These are phyloP conservation scores for Aspergillus olivimuriae DNA, from an alignment of 495 filamentous ascomycete species.

Conservation along the genomic window DNA sequence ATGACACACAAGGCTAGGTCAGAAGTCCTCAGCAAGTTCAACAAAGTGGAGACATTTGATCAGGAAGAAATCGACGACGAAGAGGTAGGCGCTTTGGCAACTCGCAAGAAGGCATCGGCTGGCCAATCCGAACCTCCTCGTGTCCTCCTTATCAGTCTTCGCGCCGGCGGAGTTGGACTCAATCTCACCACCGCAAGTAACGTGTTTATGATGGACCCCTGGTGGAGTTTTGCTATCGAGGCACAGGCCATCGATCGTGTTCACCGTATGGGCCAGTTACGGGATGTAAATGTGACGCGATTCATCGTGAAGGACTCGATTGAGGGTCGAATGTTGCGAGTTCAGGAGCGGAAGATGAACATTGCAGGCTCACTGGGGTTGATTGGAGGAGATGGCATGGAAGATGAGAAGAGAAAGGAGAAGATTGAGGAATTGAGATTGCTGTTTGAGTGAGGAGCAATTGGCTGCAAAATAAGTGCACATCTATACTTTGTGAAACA, in stretches of 20 bases:
- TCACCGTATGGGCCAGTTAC: constrained; percentile 94
- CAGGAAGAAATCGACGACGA: constrained; percentile 29
- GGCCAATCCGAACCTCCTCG: constrained; percentile 13
- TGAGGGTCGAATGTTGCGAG: constrained; percentile 86
- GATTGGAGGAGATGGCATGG: constrained; percentile 58
- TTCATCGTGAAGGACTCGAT: constrained; percentile 89
- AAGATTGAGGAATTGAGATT: constrained; percentile 92
- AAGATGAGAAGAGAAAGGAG: constrained; percentile 87
- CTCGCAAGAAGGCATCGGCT: constrained; percentile 26
- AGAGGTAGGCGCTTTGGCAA: constrained; percentile 3
- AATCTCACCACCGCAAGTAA: constrained; percentile 83
- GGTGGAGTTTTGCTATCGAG: constrained; percentile 98
- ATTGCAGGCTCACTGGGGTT: constrained; percentile 90
- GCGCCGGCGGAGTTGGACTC: constrained; percentile 88
- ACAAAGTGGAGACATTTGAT: constrained; percentile 33
- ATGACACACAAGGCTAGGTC: constrained; percentile 82
- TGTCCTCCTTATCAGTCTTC: constrained; percentile 76
- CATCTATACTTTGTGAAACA: too few relatives aligned
- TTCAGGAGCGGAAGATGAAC: constrained; percentile 85
- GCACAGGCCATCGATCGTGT: constrained; percentile 97
- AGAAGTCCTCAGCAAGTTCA: constrained; percentile 66
- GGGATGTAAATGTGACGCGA: constrained; percentile 75
- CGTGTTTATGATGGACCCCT: constrained; percentile 99
- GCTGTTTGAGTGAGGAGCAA: constrained; percentile 66
- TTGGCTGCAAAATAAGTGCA: too few relatives aligned